Conservation (phyloP, 2,329 filamentous ascomycete genomes). For the Botryotinia globosa region DNA sequence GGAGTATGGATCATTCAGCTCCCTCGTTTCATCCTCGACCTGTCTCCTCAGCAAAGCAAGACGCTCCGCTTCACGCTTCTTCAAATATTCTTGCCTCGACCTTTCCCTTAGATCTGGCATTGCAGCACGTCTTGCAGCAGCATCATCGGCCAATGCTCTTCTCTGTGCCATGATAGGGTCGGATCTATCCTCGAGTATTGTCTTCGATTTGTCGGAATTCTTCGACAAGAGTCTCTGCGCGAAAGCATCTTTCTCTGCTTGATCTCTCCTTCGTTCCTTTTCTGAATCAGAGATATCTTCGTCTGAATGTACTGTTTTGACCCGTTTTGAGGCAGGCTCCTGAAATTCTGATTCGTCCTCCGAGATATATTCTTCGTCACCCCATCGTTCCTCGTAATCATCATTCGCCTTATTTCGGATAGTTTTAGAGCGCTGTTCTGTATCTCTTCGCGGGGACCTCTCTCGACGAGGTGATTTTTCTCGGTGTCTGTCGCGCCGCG, state of each 20-base stretch:
- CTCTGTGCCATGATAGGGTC: constrained; percentile 49
- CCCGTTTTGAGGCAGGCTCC: constrained; percentile 68
- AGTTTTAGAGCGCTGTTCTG: constrained; percentile 47
- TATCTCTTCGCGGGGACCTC: constrained; percentile 41
- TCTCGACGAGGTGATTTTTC: constrained; percentile 29
- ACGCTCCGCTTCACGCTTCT: constrained; percentile 85
- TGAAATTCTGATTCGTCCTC: constrained; percentile 58
- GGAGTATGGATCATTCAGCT: constrained; percentile 68
- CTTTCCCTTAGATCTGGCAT: constrained; percentile 77
- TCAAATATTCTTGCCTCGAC: constrained; percentile 87
- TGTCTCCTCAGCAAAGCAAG: constrained; percentile 84
- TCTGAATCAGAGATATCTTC: constrained; percentile 62
- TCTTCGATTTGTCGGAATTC: constrained; percentile 68
- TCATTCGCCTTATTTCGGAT: constrained; percentile 48
- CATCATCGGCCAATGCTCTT: constrained; percentile 63
- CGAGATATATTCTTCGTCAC: constrained; percentile 64
- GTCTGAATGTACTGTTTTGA: constrained; percentile 60
- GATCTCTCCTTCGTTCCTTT: constrained; percentile 60
- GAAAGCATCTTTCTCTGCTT: constrained; percentile 75
- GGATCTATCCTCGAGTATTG: constrained; percentile 59
- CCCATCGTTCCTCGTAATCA: constrained; percentile 77
- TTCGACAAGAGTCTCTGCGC: constrained; percentile 71
- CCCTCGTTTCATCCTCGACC: constrained; percentile 82
- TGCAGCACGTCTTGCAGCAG: constrained; percentile 64
- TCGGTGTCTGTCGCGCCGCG: constrained; percentile 36